Base-by-base conservation (phyloP, 2,329 filamentous ascomycete genomes). In the Fusarium sp. region DNA sequence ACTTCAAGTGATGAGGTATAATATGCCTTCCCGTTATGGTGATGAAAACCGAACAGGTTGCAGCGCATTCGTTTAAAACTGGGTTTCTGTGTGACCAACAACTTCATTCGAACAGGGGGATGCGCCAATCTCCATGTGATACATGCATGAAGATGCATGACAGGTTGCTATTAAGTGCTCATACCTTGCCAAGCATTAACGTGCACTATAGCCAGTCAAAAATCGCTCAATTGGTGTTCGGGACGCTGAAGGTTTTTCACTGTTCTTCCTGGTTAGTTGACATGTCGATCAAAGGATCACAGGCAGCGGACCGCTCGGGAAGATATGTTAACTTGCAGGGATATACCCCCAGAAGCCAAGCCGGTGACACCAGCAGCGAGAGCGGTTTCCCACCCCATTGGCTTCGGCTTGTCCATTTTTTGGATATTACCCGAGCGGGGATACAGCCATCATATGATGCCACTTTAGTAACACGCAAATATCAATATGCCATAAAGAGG, bases 401-500 rank as follows among this genome's bases (percentile, higher is more conserved):
- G 48, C 21, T 14, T 27, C 14, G 18, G 20, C 6, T 21, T 31
- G 11, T 37, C 49, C 21, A 9, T 43, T 6, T 17, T 14, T 8
- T 63, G 17, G 27, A 37, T 15, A 57, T 57, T 43, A 31, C 21
- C 27, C 37, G 42, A 63, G 58, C 46, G 42, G 59, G n/a, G 49
- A 47, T 13, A 11, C 9, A 20, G 17, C 46, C 56, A 36, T 20
- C 20, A 27, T 23, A 39, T 63, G 59, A 49, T 63, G n/a, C 21
- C 23, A 47, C 37, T 33, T 11, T 33, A 9, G 21, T 40, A 31
- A 23, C 47, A 31, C 15, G 11, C 21, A 43, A 15, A 8, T 17
- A 23, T 3, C 13, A 43, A 39, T 21, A 21, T 27, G 8, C 14
- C 33, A 63, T 63, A 57, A 63, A 63, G 58, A 49, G 58, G 57